Evolutionary conservation across 2,329 filamentous ascomycete genomes (phyloP), one percentile per base, ranked within the genome.

Genomic region (Chalaropsis thielavioides): DNA sequence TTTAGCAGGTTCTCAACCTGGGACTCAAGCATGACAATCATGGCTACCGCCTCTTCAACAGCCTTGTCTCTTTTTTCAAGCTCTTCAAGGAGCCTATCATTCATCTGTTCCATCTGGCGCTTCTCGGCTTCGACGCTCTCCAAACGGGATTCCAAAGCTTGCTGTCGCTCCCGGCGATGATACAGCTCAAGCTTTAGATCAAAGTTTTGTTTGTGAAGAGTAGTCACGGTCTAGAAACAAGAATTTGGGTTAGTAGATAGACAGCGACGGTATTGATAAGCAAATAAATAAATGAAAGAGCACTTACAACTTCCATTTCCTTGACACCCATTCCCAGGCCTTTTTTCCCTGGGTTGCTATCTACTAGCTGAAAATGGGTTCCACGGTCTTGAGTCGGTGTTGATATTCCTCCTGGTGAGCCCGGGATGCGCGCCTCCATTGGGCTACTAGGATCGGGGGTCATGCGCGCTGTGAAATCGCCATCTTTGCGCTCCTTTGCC

Each of bases 191-290:
- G 77, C 72, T 90, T 90, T 51, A 90, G 78, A 69, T 89, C 86
- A 69, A 90, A 90, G 70, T 90, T 90, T 74, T 89, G 83, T 71
- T 90, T 90, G 72, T 86, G 84, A 24, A 90, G 74, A 1, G 78
- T 85, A 3, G 86, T 87, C 63, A 89, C 75, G 64, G 85, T 82
- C 80, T 87, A 61, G 44, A 15, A 4, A 22, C n/a, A 2, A 54
- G 59, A 51, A 19, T 64, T 15, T 54, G 19, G 63, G 62, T 68
- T 61, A 70, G 65, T 38, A 49, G 10, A 41, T 15, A 13, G 35
- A 17, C 17, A 64, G 51, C 60, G 68, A 62, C 67, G 64, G 64
- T 40, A 58, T 8, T 13, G 6, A 31, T 31, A 31, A n/a, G n/a
- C n/a, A n/a, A n/a, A n/a, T n/a, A 2, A 56, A 41, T 27, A 51